A percentile compares a stretch with the other conserved stretches of the same genome.
Conservation (phyloP, 2,329 filamentous ascomycete species). For the Aspergillus quadrilineatus region DNA sequence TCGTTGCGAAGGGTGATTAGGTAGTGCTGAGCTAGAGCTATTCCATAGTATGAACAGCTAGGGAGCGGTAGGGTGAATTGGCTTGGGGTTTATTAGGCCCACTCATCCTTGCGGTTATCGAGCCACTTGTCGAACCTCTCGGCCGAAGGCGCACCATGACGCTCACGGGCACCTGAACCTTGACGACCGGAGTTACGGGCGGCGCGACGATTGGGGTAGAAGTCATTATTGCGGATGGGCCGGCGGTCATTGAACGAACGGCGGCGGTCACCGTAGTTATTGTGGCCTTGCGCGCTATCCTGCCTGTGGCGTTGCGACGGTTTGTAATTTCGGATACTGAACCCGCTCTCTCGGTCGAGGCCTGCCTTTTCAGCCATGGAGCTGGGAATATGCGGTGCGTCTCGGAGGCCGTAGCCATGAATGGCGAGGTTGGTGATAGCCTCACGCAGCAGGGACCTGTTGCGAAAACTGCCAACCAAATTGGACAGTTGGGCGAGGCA, state of each 20-base stretch:
- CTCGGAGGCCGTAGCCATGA: slow-evolving; percentile 33
- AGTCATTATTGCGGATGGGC: not conserved
- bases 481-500: slow-evolving; percentile 30
- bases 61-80: not conserved
- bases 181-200: not conserved
- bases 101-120: not conserved
- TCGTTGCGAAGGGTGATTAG: not conserved
- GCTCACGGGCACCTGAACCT: not conserved
- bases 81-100: not conserved
- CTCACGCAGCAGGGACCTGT: slow-evolving; percentile 44
- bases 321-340: not conserved
- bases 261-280: not conserved
- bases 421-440: slow-evolving; percentile 46
- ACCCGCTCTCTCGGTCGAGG: not conserved
- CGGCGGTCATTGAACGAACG: not conserved
- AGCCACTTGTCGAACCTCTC: not conserved
- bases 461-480: slow-evolving; percentile 24
- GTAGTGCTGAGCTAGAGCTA: not conserved
- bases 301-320: not conserved
- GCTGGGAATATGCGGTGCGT: not conserved
- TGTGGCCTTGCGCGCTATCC: not conserved
- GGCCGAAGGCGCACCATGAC: not conserved
- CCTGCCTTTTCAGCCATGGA: not conserved
- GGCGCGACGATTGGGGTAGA: not conserved
- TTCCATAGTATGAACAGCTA: too few species aligned